Percentiles rank a stretch among this genome's conserved stretches.
These are phyloP conservation scores for Zygoascus tannicola DNA, from an alignment of 805 yeast genomes.

Conservation along the genomic window DNA sequence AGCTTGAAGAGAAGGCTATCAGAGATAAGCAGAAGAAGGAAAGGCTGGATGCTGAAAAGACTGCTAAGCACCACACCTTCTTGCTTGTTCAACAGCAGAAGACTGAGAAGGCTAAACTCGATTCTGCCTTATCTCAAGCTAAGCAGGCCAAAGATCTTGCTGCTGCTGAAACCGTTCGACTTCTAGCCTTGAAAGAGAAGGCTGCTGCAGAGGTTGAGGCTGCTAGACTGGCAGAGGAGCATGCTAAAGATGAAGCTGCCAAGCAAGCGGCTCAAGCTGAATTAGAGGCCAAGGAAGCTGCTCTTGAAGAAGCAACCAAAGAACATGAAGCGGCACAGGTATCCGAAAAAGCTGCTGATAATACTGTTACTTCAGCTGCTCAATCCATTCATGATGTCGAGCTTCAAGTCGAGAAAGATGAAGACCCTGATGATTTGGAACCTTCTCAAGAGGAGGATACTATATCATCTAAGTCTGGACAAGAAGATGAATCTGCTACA, in stretches of 20 bases:
- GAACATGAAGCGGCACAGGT: slow-evolving; percentile 18
- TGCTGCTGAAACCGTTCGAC: slow-evolving; percentile 19
- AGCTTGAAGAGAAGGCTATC: slow-evolving; percentile 19
- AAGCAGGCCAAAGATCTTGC: slow-evolving; percentile 22
- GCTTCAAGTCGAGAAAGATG: slow-evolving; percentile 8
- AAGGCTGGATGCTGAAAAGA: slow-evolving; percentile 15
- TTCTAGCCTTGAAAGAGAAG: slow-evolving; percentile 14
- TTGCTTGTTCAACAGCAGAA: slow-evolving; percentile 12
- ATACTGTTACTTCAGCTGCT: slow-evolving; percentile 4
- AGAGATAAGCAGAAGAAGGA: slow-evolving; percentile 17
- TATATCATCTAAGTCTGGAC: not conserved
- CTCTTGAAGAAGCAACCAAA: slow-evolving; percentile 16
- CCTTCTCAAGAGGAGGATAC: slow-evolving; percentile 2
- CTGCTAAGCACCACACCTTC: slow-evolving; percentile 19
- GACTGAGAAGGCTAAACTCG: slow-evolving; percentile 13
- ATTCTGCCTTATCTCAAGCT: slow-evolving; percentile 19
- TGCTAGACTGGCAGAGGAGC: slow-evolving; percentile 13
- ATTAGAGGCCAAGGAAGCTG: slow-evolving; percentile 11
- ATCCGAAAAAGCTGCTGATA: slow-evolving; percentile 5
- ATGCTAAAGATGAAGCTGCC: slow-evolving; percentile 13
- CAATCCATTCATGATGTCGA: slow-evolving; percentile 5
- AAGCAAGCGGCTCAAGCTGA: slow-evolving; percentile 9
- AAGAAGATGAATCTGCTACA: not conserved
- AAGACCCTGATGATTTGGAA: slow-evolving; percentile 1
- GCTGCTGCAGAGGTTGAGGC: slow-evolving; percentile 21